These are phyloP conservation scores for Protostelium mycophagum DNA, from an alignment of 78 protist genomes.

Conservation along the genomic window DNA sequence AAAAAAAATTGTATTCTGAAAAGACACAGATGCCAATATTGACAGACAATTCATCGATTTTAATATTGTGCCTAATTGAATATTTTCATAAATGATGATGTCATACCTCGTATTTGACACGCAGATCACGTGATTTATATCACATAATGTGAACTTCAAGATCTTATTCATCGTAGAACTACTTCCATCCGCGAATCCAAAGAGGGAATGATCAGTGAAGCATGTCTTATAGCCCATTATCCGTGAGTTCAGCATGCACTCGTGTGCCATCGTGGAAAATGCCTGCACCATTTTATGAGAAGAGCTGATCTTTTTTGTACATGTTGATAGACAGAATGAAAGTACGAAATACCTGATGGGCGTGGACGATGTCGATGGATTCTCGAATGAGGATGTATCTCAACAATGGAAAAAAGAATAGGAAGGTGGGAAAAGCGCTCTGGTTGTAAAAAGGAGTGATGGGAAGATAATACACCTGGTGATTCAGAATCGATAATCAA, in stretches of 20 bases:
- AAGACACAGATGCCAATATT: no score
- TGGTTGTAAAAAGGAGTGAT: constrained; percentile 33
- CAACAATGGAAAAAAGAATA: constrained; percentile 64
- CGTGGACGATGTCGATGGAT: constrained; percentile 87
- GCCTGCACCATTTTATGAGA: no score
- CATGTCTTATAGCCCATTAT: constrained; percentile 74
- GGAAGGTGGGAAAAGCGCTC: constrained; percentile 78
- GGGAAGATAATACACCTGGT: constrained; percentile 86
- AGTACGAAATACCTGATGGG: constrained; percentile 77
- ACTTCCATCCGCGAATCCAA: constrained; percentile 87
- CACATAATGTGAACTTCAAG: constrained; percentile 72
- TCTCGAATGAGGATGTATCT: constrained; percentile 88
- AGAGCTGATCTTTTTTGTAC: neutral
- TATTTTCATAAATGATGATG: neutral
- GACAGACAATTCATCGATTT: no score
- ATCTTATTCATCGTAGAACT: constrained; percentile 82
- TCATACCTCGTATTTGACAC: constrained; percentile 83
- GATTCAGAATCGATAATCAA: neutral
- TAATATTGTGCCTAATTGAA: no score
- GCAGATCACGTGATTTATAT: constrained; percentile 86
- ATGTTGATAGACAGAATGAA: neutral
- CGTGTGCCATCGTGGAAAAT: constrained; percentile 88
- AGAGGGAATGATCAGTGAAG: constrained; percentile 97
- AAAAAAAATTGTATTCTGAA: no score
- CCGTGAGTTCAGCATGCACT: constrained; percentile 82